Conservation (phyloP, 1,284 basidiomycete species). For the Tilletia caries region DNA sequence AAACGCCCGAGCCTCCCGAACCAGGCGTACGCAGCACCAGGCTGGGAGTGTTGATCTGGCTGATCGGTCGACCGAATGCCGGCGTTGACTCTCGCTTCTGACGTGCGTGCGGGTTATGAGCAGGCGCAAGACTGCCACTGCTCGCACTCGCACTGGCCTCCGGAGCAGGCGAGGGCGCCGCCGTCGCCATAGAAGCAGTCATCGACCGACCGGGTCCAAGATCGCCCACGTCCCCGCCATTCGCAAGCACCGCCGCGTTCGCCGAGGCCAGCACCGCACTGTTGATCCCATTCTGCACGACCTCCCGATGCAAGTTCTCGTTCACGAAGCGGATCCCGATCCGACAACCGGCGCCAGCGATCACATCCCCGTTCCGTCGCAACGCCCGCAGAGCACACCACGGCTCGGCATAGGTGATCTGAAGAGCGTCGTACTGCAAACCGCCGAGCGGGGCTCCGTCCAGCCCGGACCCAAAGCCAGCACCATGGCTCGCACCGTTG, state of each 20-base stretch:
- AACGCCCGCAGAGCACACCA: conserved; percentile 10
- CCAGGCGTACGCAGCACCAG: conserved; percentile 6
- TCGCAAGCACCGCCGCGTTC: neutral
- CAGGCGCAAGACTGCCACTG: neutral
- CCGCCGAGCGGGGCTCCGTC: neutral
- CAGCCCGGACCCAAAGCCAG: neutral
- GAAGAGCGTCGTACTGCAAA: neutral
- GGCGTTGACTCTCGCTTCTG: conserved; percentile 2
- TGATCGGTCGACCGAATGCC: conserved; percentile 9
- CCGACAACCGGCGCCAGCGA: conserved; percentile 2
- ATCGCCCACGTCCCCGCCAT: conserved; percentile 1
- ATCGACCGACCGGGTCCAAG: neutral
- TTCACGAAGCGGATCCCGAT: conserved; percentile 5
- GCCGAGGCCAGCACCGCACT: conserved; percentile 2
- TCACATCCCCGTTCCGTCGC: conserved; percentile 2
- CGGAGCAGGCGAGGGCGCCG: neutral
- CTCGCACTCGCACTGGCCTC: neutral
- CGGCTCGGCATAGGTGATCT: neutral
- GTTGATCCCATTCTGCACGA: conserved; percentile 11
- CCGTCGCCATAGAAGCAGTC: neutral
- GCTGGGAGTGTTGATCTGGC: neutral
- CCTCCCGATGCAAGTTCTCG: conserved; percentile 7
- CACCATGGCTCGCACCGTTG: neutral
- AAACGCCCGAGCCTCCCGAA: conserved; percentile 1
- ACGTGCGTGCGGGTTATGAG: neutral